phyloP scores from a whole-genome alignment of 208 protist genomes.

The Kentomonas sorsogonicus region DNA sequence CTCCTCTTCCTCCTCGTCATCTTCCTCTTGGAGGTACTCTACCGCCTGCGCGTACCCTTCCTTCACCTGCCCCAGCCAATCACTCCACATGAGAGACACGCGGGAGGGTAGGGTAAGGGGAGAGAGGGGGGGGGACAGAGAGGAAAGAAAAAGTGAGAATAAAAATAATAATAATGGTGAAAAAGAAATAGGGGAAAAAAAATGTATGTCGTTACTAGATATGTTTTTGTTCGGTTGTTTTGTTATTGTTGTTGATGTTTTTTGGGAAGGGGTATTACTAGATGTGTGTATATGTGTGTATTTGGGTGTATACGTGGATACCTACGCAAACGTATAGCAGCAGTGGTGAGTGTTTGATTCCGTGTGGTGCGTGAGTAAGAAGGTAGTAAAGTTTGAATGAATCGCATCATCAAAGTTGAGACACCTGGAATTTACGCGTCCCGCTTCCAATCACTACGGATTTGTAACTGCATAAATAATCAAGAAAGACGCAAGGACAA shows the following conservation, averaged over 20 bases:
- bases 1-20: conserved; percentile 20
- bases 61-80: conserved; percentile 60
- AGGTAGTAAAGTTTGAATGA: too few relatives aligned
- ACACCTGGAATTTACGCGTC: too few relatives aligned
- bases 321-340: too few relatives aligned
- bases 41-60: conserved; percentile 59
- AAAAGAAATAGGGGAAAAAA: neutral
- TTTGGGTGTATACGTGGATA: neutral
- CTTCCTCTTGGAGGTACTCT: conserved; percentile 36
- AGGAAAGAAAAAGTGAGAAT: conserved; percentile 3
- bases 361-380: too few relatives aligned
- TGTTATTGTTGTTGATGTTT: neutral
- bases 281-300: neutral
- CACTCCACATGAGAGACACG: conserved; percentile 37
- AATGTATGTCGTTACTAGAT: neutral
- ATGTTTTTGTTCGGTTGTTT: neutral
- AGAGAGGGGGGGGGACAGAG: neutral
- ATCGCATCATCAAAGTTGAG: too few relatives aligned
- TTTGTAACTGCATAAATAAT: too few relatives aligned
- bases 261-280: neutral
- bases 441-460: too few relatives aligned
- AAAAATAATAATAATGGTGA: neutral
- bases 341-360: too few relatives aligned
- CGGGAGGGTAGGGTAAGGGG: neutral
- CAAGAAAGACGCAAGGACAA: too few relatives aligned